Evolutionary conservation across 805 yeast species (phyloP), one percentile per base, ranked within the genome.

Genomic region (Candida chauliodis): DNA sequence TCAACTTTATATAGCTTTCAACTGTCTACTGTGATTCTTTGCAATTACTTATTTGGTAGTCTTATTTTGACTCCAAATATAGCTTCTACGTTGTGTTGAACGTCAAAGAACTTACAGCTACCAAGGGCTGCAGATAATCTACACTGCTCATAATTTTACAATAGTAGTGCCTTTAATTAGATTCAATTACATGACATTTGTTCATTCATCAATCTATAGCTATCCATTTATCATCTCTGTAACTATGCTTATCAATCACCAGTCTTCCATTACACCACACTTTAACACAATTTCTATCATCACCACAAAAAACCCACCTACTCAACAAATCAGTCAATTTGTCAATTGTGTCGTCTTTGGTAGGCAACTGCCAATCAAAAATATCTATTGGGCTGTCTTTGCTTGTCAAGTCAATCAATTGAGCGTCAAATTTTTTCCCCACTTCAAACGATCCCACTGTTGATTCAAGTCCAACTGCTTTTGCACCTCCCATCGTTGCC

Each of bases 241-340:
- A 20, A 5, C 31, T 11, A 14, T 20, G 13, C 46, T 73, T 75
- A 43, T 69, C 62, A 7, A 76, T 63, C 18, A 85, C 91, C 38
- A 63, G 52, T 45, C 73, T 61, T 8, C 98, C 98, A 52, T 80
- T 78, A 28, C 90, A 90, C 84, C 86, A 93, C 11, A 91, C 96
- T 38, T 70, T 70, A 5, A 64, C 53, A 23, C 91, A 79, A 56
- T 93, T 93, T 53, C 98, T 74, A 58, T 93, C 97, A 61, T 93
- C 99, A 14, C 98, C 98, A 42, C 79, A 76, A 58, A 88, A 93
- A 7, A 91, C 66, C 99, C 99, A 93, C 58, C 88, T 89, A 43
- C 85, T 85, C 3, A 89, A 57, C 38, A 86, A 52, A 52, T 83
- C 77, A 20, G 65, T 66, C 4, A 26, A n/a, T 28, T 37, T 34